phyloP scores from a whole-genome alignment of 164 flowering plant species.

The Cinnamomum chago region DNA sequence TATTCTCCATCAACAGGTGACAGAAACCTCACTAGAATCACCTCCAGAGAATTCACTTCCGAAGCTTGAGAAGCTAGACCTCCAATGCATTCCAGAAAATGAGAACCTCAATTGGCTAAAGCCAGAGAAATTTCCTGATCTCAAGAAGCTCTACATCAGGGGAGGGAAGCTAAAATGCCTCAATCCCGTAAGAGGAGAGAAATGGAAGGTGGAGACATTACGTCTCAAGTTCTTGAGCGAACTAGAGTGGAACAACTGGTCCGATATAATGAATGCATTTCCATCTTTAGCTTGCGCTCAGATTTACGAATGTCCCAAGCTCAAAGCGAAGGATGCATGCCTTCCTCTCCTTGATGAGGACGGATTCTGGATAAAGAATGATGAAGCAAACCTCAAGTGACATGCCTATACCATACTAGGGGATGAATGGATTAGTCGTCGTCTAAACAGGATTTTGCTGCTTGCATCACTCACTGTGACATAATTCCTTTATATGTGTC shows the following conservation, averaged over 20 bases:
- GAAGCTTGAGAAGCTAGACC: constrained; percentile 30
- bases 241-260: constrained; percentile 8
- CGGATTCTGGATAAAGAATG: neutral
- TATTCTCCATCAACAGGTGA: too few species aligned
- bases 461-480: too few species aligned
- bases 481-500: too few species aligned
- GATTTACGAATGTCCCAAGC: constrained; percentile 4
- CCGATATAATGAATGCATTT: constrained; percentile 8
- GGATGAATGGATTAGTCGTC: too few species aligned
- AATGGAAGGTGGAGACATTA: constrained; percentile 21
- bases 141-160: constrained; percentile 34
- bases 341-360: neutral
- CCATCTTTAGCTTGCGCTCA: constrained; percentile 22
- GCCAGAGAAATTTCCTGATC: neutral
- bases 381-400: neutral
- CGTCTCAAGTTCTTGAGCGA: constrained; percentile 28
- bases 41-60: neutral
- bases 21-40: neutral
- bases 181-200: too few species aligned
- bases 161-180: constrained; percentile 29
- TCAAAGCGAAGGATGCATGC: neutral
- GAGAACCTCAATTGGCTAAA: constrained; percentile 21
- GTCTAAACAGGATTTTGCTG: too few species aligned
- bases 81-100: constrained; percentile 21
- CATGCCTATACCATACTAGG: too few species aligned